phyloP scores from a whole-genome alignment of 176 grass and related monocot genomes.

The Oryza longistaminata region DNA sequence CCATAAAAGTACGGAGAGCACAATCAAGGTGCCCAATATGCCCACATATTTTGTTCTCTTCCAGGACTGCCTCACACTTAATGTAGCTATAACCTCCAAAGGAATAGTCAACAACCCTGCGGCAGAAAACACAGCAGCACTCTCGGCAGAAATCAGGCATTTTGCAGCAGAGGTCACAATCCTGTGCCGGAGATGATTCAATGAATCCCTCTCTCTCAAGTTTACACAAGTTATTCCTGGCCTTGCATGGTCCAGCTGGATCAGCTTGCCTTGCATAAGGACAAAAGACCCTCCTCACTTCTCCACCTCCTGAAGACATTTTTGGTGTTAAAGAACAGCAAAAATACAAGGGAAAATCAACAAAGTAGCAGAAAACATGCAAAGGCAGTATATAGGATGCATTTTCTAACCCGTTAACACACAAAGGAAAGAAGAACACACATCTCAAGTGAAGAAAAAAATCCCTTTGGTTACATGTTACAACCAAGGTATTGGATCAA shows the following conservation, averaged over 20 bases:
- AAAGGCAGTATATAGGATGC: constrained; percentile 15
- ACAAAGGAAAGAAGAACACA: not conserved
- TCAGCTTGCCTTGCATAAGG: constrained; percentile 19
- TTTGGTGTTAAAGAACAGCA: constrained; percentile 39
- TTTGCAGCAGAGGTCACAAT: constrained; percentile 79
- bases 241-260: constrained; percentile 58
- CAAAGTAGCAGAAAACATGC: constrained; percentile 22
- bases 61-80: constrained; percentile 71
- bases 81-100: constrained; percentile 62
- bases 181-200: constrained; percentile 44
- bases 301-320: constrained; percentile 40
- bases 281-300: constrained; percentile 14
- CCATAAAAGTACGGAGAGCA: constrained; percentile 82
- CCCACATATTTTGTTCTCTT: constrained; percentile 69
- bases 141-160: constrained; percentile 74
- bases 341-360: constrained; percentile 17
- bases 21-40: constrained; percentile 85
- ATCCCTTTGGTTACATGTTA: not conserved
- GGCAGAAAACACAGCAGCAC: constrained; percentile 93
- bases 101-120: constrained; percentile 58
- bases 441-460: constrained; percentile 21
- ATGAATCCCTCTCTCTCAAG: constrained; percentile 53
- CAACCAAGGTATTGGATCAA: not conserved
- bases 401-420: constrained; percentile 7
- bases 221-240: constrained; percentile 68